A percentile compares a stretch with the other conserved stretches of the same genome.
These are phyloP conservation scores for Candida dendrica DNA, from an alignment of 805 yeast genomes.

Conservation along the genomic window DNA sequence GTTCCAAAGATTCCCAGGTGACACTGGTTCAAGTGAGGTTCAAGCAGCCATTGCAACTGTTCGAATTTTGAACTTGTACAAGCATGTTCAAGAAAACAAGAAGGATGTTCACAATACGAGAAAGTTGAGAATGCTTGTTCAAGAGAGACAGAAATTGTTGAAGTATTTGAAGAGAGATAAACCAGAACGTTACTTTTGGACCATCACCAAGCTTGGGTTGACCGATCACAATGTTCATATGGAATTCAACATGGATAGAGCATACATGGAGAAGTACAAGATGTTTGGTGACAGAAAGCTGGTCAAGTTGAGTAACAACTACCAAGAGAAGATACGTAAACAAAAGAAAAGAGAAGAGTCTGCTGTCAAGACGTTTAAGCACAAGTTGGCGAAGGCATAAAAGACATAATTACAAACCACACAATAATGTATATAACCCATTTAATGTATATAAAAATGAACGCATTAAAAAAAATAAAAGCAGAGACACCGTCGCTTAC, in stretches of 20 bases:
- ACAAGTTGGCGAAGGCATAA: background rate
- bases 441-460: background rate
- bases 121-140: slow-evolving; percentile 73
- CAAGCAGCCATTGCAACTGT: slow-evolving; percentile 90
- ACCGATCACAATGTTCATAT: slow-evolving; percentile 69
- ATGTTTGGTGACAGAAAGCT: slow-evolving; percentile 70
- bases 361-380: slow-evolving; percentile 20
- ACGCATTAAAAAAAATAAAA: background rate
- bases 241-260: slow-evolving; percentile 77
- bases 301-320: slow-evolving; percentile 48
- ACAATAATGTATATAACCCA: background rate
- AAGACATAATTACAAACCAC: background rate
- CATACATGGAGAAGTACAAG: slow-evolving; percentile 70
- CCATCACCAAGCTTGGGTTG: slow-evolving; percentile 81
- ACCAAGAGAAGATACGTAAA: slow-evolving; percentile 38
- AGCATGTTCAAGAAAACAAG: slow-evolving; percentile 60
- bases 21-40: slow-evolving; percentile 92
- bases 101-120: slow-evolving; percentile 71
- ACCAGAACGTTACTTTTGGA: slow-evolving; percentile 78
- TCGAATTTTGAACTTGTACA: slow-evolving; percentile 67
- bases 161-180: slow-evolving; percentile 75
- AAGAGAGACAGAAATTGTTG: slow-evolving; percentile 77
- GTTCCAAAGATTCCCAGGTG: slow-evolving; percentile 79
- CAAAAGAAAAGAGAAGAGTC: slow-evolving; percentile 39
- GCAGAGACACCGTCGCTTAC: too few relatives aligned